Percentiles rank a stretch among this genome's conserved stretches.
Conservation (phyloP, 2,329 filamentous ascomycete genomes). For the Apiospora phragmitis region DNA sequence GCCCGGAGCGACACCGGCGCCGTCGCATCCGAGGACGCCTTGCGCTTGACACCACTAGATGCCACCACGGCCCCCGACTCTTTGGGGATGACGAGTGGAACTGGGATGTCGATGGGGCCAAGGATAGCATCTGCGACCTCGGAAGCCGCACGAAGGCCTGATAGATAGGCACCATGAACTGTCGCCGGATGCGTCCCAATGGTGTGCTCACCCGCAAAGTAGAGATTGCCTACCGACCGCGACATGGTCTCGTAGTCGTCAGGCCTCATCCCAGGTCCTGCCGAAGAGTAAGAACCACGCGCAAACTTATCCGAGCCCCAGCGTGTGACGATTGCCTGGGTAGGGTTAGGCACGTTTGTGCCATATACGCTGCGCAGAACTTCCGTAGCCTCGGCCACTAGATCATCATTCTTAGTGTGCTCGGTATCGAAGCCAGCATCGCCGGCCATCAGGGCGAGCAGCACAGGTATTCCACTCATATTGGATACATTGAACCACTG, state of each 20-base stretch:
- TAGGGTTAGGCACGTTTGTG: conserved; percentile 68
- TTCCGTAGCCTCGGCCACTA: conserved; percentile 78
- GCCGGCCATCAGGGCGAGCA: conserved; percentile 93
- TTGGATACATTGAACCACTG: conserved; percentile 96
- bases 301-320: conserved; percentile 92
- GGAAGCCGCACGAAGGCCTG: conserved; percentile 83
- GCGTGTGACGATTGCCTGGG: conserved; percentile 85
- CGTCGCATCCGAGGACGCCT: conserved; percentile 34
- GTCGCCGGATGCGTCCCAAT: conserved; percentile 95
- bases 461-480: conserved; percentile 82
- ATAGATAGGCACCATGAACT: conserved; percentile 94
- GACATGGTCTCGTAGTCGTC: conserved; percentile 96
- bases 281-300: conserved; percentile 93
- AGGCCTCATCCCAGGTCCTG: conserved; percentile 76
- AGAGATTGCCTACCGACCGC: conserved; percentile 77
- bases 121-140: conserved; percentile 81
- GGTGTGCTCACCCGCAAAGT: conserved; percentile 96
- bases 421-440: conserved; percentile 92
- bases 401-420: conserved; percentile 68
- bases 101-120: conserved; percentile 76
- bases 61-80: conserved; percentile 41
- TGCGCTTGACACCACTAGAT: conserved; percentile 52
- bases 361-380: conserved; percentile 79
- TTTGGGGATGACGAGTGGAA: conserved; percentile 71
- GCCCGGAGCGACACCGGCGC: conserved; percentile 40